A percentile compares a stretch with the other conserved stretches of the same genome.
These are phyloP conservation scores for Brassica incana DNA, from an alignment of 345 rosid species.

Conservation along the genomic window DNA sequence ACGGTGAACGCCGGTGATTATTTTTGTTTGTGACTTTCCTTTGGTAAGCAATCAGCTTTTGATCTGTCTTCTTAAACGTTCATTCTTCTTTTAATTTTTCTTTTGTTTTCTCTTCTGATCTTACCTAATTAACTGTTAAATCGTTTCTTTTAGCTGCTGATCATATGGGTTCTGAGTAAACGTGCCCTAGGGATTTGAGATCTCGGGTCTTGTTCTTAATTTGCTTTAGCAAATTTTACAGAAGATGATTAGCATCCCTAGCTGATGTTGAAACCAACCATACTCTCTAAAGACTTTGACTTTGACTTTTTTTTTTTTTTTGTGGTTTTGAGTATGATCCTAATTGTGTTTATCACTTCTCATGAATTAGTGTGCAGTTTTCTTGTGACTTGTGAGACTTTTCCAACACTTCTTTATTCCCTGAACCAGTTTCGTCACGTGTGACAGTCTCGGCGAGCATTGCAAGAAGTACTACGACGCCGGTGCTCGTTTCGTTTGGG, in stretches of 20 bases:
- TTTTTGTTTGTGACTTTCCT: background rate
- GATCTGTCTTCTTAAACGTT: slow-evolving; percentile 4
- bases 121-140: slow-evolving; percentile 12
- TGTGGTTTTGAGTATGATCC: background rate
- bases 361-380: background rate
- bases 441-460: too few species aligned
- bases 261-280: background rate
- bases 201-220: slow-evolving; percentile 10
- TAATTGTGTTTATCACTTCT: background rate
- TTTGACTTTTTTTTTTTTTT: too few species aligned
- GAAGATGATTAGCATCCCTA: background rate
- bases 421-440: background rate
- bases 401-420: background rate
- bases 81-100: background rate
- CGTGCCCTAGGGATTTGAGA: slow-evolving; percentile 5
- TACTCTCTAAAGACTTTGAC: background rate
- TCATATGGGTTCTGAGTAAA: background rate
- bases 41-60: slow-evolving; percentile 21
- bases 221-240: slow-evolving; percentile 2
- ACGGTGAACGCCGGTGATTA: background rate
- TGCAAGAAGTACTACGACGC: too few species aligned
- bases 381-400: background rate
- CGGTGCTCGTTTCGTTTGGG: too few species aligned
- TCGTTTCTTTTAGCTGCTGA: background rate
- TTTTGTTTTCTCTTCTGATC: background rate